These are phyloP conservation scores for Beverwykella pulmonaria DNA, from an alignment of 495 filamentous ascomycete genomes.

Conservation along the genomic window DNA sequence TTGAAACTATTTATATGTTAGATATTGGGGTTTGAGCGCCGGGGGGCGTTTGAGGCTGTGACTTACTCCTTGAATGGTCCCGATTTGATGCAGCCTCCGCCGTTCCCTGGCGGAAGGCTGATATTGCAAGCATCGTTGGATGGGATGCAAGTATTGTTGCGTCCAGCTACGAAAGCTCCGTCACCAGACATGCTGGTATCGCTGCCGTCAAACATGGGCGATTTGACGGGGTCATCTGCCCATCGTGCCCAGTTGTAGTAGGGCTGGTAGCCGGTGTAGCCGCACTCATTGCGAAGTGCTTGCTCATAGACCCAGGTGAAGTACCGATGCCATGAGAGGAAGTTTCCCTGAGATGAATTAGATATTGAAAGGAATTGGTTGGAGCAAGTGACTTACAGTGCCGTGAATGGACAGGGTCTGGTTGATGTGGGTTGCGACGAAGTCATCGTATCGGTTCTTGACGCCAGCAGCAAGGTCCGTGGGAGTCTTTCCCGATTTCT, in stretches of 20 bases:
- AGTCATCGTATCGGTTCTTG: slow-evolving; percentile 68
- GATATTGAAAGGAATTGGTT: not conserved
- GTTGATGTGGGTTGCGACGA: slow-evolving; percentile 68
- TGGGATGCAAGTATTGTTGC: slow-evolving; percentile 29
- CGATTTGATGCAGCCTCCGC: slow-evolving; percentile 43
- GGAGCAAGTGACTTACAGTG: slow-evolving; percentile 47
- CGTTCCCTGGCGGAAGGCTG: slow-evolving; percentile 39
- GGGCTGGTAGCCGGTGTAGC: slow-evolving; percentile 62
- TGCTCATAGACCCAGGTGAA: slow-evolving; percentile 67
- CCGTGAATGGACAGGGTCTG: slow-evolving; percentile 64
- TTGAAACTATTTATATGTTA: slow-evolving; percentile 19
- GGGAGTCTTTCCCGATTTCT: slow-evolving; percentile 53
- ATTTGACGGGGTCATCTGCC: slow-evolving; percentile 44
- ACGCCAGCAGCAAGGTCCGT: slow-evolving; percentile 52
- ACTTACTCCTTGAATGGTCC: slow-evolving; percentile 43
- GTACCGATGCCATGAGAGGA: slow-evolving; percentile 73
- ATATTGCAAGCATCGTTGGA: slow-evolving; percentile 29
- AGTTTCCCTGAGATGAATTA: slow-evolving; percentile 53
- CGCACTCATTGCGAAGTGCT: slow-evolving; percentile 70
- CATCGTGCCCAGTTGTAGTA: slow-evolving; percentile 59
- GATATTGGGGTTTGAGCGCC: not conserved
- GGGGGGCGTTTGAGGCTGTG: not conserved
- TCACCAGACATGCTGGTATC: slow-evolving; percentile 53
- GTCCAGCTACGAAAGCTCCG: slow-evolving; percentile 47
- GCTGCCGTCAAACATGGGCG: slow-evolving; percentile 54